Conservation (phyloP, 768 basidiomycete species). For the Clavulina sp. region DNA sequence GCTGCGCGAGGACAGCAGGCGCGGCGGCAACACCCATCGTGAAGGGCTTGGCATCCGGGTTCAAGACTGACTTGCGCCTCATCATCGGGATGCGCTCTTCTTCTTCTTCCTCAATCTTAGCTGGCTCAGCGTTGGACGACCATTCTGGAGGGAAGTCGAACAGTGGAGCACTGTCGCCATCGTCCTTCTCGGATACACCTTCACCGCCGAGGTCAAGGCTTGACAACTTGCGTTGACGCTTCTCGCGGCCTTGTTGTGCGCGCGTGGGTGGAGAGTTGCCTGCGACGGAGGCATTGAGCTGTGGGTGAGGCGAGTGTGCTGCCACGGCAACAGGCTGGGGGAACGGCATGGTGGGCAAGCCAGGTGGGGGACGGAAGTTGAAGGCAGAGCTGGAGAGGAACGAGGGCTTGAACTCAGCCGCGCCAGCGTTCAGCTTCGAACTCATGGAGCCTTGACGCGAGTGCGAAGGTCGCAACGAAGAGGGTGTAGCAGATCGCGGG, state of each 20-base stretch:
- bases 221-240: slow-evolving; percentile 56
- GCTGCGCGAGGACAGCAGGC: background rate
- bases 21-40: slow-evolving; percentile 36
- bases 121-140: no score
- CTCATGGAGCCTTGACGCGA: slow-evolving; percentile 5
- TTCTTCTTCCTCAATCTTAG: no score
- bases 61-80: slow-evolving; percentile 16
- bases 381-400: slow-evolving; percentile 25
- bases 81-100: slow-evolving; percentile 35
- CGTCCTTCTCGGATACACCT: no score
- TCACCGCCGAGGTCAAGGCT: no score
- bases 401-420: slow-evolving; percentile 63
- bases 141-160: background rate
- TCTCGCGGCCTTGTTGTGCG: slow-evolving; percentile 58
- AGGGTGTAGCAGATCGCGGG: background rate
- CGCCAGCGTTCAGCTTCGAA: slow-evolving; percentile 47
- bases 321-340: slow-evolving; percentile 11
- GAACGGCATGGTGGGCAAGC: slow-evolving; percentile 41
- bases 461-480: background rate
- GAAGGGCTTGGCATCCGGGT: slow-evolving; percentile 39
- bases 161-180: background rate
- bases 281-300: slow-evolving; percentile 18
- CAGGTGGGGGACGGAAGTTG: slow-evolving; percentile 56
- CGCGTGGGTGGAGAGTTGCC: slow-evolving; percentile 17
- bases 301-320: slow-evolving; percentile 24